Base-by-base conservation (phyloP, 2,329 filamentous ascomycete genomes). In the Cytospora piceae region DNA sequence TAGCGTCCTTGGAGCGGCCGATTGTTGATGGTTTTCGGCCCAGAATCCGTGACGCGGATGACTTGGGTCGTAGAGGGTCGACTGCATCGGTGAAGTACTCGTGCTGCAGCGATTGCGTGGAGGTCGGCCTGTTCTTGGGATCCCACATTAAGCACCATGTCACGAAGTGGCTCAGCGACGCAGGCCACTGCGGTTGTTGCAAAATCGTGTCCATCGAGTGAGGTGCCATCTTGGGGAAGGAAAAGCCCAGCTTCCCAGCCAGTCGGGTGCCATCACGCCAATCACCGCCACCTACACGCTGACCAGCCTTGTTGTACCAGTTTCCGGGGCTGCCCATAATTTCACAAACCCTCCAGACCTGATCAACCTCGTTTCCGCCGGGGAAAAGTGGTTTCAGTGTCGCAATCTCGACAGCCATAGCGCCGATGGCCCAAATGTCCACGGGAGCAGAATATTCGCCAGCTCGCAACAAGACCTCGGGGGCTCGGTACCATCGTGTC, bases 61-160 rank as follows among this genome's bases (percentile, higher is more conserved):
- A 96, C 81, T 94, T 97, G n/a, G 94, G 93, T 63, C 94, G 84
- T 62, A 97, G 80, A 17, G 95, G 95, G 76, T 99, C 95, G 59
- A 96, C 87, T 1, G 95, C 95, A 79, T 98, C 95, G 39, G 85
- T 78, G 73, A 99, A 99, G 78, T 96, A 99, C 71, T 97, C 94
- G 76, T 99, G 95, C 49, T 91, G 91, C 70, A 99, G 81, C n/a
- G 95, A 94, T 77, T 99, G 94, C 0, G 90, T 89, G 2, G 94
- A 97, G 4, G 94, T 98, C 54, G 95, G 95, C 67, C 95, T 87
- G 73, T 82, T 88, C 81, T 94, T 96, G 14, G 95, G 95, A 77
- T 99, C 95, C 95, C 95, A 99, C 91, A 98, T 95, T 70, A 99
- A 79, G 78, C 95, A 99, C 93, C 93, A 97, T 20, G 95, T 99